Evolutionary conservation across 768 basidiomycete genomes (phyloP), one percentile per base, ranked within the genome.

Genomic region (Polyporus arcularius): DNA sequence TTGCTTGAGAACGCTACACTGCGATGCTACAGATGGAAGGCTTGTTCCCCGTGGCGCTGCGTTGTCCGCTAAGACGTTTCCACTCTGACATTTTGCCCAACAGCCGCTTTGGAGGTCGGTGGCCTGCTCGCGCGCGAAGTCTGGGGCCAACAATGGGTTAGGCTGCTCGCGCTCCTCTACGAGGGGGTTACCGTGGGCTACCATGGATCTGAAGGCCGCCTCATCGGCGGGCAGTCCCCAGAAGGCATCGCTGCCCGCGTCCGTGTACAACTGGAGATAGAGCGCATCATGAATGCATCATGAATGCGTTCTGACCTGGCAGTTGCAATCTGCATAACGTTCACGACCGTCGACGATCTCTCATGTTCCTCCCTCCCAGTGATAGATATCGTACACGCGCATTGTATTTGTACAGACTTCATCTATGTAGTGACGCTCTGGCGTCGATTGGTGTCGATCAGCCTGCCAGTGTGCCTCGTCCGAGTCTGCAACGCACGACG

Each of bases 71-170:
- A 35, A 35, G 35, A 35, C 11, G 35, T 35, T 35, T 35, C 35
- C 35, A 35, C 35, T 7, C 70, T 50, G 58, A 64, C 43, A 45
- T 8, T 15, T 43, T 45, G 7, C 28, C 52, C 15, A 57, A 21
- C 60, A 92, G 90, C 83, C 65, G 90, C 82, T 16, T 72, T 93
- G 28, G 89, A 91, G 53, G 88, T 91, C 32, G 79, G 87, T 65
- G 90, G 92, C 3, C 62, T 76, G 28, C 78, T 84, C 51, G 88
- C 87, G 9, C 76, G 77, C 57, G 73, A 78, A 30, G 73, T 89
- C 9, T 93, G 88, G 86, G 91, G 91, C n/a, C 74, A 78, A 41
- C 91, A 93, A 71, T 93, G 89, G 85, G 73, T 86, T 59, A 92
- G 92, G 71, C 72, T 92, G 53, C 78, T 94, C 21, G 80, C 77